Conservation (phyloP, 2,329 filamentous ascomycete species). For the Sporothrix variecibatus region DNA sequence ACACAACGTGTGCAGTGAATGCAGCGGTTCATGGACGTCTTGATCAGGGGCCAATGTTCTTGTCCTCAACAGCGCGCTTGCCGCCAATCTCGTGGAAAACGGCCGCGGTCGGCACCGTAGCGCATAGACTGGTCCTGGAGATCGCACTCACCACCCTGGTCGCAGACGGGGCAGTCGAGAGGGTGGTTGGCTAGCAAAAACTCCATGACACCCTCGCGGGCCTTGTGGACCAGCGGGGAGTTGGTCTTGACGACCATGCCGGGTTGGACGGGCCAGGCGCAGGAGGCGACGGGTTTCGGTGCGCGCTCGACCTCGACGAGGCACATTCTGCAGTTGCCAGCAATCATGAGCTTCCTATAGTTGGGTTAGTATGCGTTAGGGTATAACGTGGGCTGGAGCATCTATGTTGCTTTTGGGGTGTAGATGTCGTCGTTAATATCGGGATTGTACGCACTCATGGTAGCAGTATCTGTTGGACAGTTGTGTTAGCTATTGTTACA, state of each 20-base stretch:
- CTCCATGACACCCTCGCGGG: conserved; percentile 98
- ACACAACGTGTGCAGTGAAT: conserved; percentile 99
- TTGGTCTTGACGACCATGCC: conserved; percentile 99
- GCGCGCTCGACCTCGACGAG: conserved; percentile 95
- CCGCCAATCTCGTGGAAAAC: conserved; percentile 96
- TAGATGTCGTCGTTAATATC: background rate
- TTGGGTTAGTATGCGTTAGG: conserved; percentile 43
- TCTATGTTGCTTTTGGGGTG: background rate
- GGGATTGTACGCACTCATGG: conserved; percentile 67
- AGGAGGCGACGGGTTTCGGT: conserved; percentile 96
- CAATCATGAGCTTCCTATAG: conserved; percentile 91
- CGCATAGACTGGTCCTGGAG: conserved; percentile 99
- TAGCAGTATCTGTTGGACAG: conserved; percentile 79
- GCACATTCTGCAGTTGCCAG: conserved; percentile 99
- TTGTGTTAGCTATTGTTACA: conserved; percentile 37
- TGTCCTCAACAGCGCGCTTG: conserved; percentile 98
- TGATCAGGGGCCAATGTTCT: conserved; percentile 97
- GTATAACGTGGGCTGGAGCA: conserved; percentile 42
- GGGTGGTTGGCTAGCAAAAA: conserved; percentile 96
- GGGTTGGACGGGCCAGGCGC: conserved; percentile 96
- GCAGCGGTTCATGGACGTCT: conserved; percentile 99
- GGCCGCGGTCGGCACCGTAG: conserved; percentile 92
- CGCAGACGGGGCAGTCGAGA: conserved; percentile 94
- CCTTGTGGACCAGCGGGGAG: conserved; percentile 94
- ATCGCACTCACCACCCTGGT: conserved; percentile 98